Base-by-base conservation (phyloP, 345 rosid genomes). In the Lenwebbia sp. region DNA sequence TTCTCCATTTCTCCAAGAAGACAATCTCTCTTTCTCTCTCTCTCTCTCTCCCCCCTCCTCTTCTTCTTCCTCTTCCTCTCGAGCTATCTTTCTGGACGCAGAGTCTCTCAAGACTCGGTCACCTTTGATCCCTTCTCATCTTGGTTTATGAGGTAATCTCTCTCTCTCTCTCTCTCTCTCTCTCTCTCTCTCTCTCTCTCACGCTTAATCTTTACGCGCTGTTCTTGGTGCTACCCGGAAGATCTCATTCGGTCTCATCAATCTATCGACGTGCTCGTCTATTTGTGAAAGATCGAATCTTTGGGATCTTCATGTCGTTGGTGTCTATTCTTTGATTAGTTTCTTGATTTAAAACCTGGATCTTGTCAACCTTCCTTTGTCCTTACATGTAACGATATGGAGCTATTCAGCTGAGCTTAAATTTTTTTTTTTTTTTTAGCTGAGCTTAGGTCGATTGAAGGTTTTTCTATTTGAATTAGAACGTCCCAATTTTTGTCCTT, bases 71-170 rank as follows among this genome's bases (percentile, higher is more conserved):
- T 60, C 85, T 85, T n/a, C 30, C 13, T 54, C 82, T 37, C 47
- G 26, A 70, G 78, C 78, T 4, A 21, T 70, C 41, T 33, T 10
- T 33, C 47, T 17, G 47, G 47, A 37, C 78, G 13, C 47, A 84
- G 88, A 83, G 82, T 86, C 74, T 41, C 30, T 54, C 85, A 53
- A 44, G 83, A 54, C 84, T 83, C 65, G 85, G 14, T 54, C 82
- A 5, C 82, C 82, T 83, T 37, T 41, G 85, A 82, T 83, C 70
- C 85, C 82, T 51, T 33, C 54, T 83, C 88, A 86, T 52, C 88
- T 83, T 86, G 88, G 88, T 86, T 86, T 86, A 86, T 83, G 86
- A 56, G 87, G 87, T 86, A 87, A 60, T 44, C 54, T 8, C 19
- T 5, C 30, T 40, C 13, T n/a, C 14, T 12, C 15, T 62, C 65